These are phyloP conservation scores for Leptodontidium sp. DNA, from an alignment of 2,329 filamentous ascomycete species.

Conservation along the genomic window DNA sequence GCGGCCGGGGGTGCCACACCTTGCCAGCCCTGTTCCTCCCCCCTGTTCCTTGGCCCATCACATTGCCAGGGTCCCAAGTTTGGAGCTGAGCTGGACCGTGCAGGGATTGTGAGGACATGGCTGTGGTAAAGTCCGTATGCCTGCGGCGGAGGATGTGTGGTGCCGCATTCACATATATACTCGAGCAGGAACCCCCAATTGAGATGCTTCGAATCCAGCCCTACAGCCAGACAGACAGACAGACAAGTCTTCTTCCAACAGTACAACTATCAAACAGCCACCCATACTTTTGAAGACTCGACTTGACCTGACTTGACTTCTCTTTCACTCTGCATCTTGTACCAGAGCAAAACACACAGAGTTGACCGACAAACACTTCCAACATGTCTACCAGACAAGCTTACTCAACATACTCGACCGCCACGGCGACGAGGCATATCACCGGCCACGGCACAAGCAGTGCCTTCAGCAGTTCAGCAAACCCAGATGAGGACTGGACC, in stretches of 20 bases:
- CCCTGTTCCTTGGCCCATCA: conserved; percentile 32
- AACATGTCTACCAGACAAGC: conserved; percentile 45
- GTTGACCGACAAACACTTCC: conserved; percentile 30
- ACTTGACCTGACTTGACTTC: conserved; percentile 22
- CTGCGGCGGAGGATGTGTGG: conserved; percentile 36
- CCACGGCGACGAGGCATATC: conserved; percentile 63
- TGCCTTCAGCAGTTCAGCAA: conserved; percentile 92
- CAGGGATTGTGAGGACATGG: conserved; percentile 38
- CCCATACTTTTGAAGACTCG: conserved; percentile 18
- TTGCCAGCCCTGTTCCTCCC: conserved; percentile 9
- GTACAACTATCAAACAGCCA: conserved; percentile 10
- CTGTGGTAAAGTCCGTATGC: conserved; percentile 39
- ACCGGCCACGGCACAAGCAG: conserved; percentile 83
- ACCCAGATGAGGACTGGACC: conserved; percentile 98
- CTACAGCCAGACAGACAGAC: conserved; percentile 30
- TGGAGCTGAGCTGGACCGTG: conserved; percentile 38
- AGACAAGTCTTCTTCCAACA: conserved; percentile 12
- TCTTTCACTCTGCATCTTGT: conserved; percentile 27
- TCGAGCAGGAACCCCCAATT: conserved; percentile 39
- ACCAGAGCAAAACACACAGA: conserved; percentile 23
- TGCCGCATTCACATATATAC: conserved; percentile 45
- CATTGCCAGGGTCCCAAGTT: conserved; percentile 30
- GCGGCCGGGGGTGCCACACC: conserved; percentile 14
- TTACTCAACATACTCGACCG: conserved; percentile 45
- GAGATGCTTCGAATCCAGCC: conserved; percentile 33